Conservation (phyloP, 83 land plant genomes). For the Picea abies region DNA sequence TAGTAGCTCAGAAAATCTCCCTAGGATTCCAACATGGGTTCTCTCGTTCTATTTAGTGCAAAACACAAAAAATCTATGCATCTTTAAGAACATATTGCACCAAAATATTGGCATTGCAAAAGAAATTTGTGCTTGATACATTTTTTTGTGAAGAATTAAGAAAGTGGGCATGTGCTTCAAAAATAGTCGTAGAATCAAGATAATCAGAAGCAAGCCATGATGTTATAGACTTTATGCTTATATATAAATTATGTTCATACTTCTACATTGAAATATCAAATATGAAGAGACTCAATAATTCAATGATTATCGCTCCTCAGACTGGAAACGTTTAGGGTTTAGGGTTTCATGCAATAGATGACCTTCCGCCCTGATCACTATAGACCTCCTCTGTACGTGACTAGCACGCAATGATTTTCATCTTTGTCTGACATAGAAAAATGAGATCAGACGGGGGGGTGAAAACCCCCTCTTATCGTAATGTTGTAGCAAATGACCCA, state of each 20-base stretch:
- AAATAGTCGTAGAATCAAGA: not conserved
- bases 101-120: not conserved
- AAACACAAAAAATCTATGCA: not conserved
- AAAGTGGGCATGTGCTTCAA: constrained; percentile 12
- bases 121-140: not conserved
- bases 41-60: not conserved
- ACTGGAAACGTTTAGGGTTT: too few species aligned
- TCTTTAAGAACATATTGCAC: not conserved
- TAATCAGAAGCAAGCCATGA: not conserved
- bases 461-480: too few species aligned
- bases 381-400: too few species aligned
- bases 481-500: too few species aligned
- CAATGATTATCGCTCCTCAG: too few species aligned
- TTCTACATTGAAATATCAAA: not conserved
- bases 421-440: too few species aligned
- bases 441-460: too few species aligned
- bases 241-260: not conserved
- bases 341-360: too few species aligned
- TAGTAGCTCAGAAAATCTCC: not conserved
- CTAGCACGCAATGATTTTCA: too few species aligned
- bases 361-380: too few species aligned
- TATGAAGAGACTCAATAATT: too few species aligned
- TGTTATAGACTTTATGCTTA: not conserved
- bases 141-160: not conserved
- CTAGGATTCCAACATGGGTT: not conserved